A percentile compares a stretch with the other conserved stretches of the same genome.
phyloP scores from a whole-genome alignment of 2,329 filamentous ascomycete species.

The Cercospora brassicicola region DNA sequence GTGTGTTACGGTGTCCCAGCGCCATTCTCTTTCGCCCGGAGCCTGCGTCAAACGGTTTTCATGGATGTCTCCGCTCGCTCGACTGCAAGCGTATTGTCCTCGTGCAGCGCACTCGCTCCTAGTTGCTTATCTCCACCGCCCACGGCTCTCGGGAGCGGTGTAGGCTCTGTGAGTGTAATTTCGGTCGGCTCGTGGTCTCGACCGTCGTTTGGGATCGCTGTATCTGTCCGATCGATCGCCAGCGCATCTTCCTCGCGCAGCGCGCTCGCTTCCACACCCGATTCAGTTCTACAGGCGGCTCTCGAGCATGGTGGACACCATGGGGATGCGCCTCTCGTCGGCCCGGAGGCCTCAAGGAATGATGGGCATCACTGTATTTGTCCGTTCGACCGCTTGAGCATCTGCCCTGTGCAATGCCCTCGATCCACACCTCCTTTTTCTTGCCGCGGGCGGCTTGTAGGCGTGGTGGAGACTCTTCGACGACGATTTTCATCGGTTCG shows the following conservation, averaged over 20 bases:
- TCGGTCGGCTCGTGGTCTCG: neutral
- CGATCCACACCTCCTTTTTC: neutral
- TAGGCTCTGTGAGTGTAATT: neutral
- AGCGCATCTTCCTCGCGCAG: neutral
- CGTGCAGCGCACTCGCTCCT: neutral
- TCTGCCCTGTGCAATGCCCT: neutral
- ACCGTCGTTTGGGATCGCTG: neutral
- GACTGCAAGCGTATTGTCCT: neutral
- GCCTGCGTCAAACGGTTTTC: neutral
- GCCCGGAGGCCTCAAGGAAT: neutral
- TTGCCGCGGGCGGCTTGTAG: neutral
- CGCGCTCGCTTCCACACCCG: neutral
- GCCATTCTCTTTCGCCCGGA: neutral
- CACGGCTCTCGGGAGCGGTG: neutral
- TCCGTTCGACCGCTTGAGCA: neutral
- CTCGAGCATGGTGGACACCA: neutral
- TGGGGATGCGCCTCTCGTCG: neutral
- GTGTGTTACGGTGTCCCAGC: neutral
- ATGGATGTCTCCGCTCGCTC: neutral
- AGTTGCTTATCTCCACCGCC: neutral
- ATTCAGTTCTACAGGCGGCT: neutral
- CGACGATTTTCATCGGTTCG: neutral
- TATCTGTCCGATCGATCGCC: neutral
- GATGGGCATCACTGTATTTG: neutral
- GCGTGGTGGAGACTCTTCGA: neutral